Conservation (phyloP, 108 stramenopile genomes). For the Fragilaria crotonensis region DNA sequence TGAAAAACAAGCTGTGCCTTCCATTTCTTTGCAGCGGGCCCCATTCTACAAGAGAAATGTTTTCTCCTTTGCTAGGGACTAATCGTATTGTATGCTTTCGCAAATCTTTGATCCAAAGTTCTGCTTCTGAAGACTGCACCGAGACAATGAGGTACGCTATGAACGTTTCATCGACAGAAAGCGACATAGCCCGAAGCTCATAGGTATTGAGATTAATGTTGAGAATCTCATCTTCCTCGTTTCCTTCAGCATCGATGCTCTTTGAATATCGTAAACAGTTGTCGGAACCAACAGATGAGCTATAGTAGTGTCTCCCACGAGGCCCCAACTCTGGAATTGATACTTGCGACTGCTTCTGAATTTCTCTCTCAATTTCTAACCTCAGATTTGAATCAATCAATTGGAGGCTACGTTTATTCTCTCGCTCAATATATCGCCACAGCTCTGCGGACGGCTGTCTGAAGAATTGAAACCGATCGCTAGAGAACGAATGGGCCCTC, state of each 20-base stretch:
- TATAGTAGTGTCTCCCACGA: conserved; percentile 2
- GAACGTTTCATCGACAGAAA: conserved; percentile 9
- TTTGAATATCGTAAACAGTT: background rate
- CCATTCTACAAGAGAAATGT: conserved; percentile 7
- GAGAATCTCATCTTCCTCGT: too few relatives aligned
- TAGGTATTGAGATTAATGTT: background rate
- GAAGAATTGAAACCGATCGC: background rate
- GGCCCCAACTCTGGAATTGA: conserved; percentile 1
- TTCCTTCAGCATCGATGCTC: background rate
- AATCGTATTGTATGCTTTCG: background rate
- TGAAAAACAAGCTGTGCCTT: conserved; percentile 5
- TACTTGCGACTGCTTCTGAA: too few relatives aligned
- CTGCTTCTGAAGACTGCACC: background rate
- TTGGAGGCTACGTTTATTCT: background rate
- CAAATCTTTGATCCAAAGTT: conserved; percentile 1
- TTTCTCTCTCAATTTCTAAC: background rate
- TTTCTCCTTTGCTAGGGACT: background rate
- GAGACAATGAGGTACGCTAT: background rate
- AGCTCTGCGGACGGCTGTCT: background rate
- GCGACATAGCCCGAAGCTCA: background rate
- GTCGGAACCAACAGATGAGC: background rate
- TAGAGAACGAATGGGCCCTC: background rate
- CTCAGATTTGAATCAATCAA: background rate
- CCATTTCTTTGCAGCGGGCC: conserved; percentile 9
- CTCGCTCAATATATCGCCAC: background rate